Evolutionary conservation across 164 flowering plant species (phyloP), one percentile per base, ranked within the genome.

Genomic region (Macadamia integrifolia): DNA sequence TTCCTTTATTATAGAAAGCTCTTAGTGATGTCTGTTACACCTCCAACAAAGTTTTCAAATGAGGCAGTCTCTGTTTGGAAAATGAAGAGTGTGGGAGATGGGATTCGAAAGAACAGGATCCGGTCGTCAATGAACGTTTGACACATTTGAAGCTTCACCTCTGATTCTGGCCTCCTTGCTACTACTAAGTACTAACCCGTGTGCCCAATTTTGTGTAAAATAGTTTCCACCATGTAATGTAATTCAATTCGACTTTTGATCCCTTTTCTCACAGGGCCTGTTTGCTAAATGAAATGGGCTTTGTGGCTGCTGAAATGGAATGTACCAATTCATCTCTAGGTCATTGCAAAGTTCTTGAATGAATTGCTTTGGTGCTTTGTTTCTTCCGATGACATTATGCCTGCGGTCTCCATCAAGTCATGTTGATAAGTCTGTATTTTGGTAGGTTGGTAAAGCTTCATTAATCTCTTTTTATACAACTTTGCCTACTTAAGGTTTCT

Each of bases 131-230:
- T 23, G 23, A 23, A 23, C 23, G 23, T 59, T 66, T n/a, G 61
- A 58, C 55, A 56, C 28, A 35, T 50, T 55, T 35, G 61, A 65
- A 77, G 70, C 63, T 42, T 63, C 60, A 44, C 43, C 62, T 62
- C 23, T 48, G 58, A 69, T 67, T 69, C 60, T 44, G 73, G 72
- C 66, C 74, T 66, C 71, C 68, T 58, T 64, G 66, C 66, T 50
- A 61, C 68, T 62, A 23, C 23, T 23, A 23, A 23, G 23, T 23
- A 5, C 40, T 35, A 5, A 35, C 40, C 69, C 10, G 49, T 59
- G 18, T 67, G 69, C 60, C 68, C 74, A 49, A 76, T 75, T 78
- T 78, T 75, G 70, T 83, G 83, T 80, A 80, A 79, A 70, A 70
- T 80, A 77, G 73, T 66, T 71, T 78, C 69, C 76, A 61, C 60